Percentiles rank a stretch among this genome's conserved stretches.
These are phyloP conservation scores for Suillus brevipes DNA, from an alignment of 768 basidiomycete species.

Conservation along the genomic window DNA sequence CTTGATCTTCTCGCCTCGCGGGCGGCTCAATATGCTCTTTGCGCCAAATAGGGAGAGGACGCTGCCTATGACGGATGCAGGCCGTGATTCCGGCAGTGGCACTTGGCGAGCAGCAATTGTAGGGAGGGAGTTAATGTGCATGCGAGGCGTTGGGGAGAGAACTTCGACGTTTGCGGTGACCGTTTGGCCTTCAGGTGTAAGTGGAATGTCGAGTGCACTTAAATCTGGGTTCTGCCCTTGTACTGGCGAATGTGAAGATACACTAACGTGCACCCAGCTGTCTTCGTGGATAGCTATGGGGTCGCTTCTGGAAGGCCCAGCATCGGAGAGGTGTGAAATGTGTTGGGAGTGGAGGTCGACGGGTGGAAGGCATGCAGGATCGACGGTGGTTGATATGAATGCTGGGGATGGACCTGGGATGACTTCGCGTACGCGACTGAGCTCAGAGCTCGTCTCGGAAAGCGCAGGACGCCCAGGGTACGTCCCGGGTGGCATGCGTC, in stretches of 20 bases:
- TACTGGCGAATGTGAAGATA: constrained; percentile 8
- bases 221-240: constrained; percentile 8
- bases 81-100: constrained; percentile 31
- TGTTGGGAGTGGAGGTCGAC: constrained; percentile 7
- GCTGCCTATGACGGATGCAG: constrained; percentile 29
- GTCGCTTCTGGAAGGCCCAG: constrained; percentile 19
- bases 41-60: constrained; percentile 9
- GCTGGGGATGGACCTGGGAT: constrained; percentile 26
- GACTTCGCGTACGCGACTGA: constrained; percentile 25
- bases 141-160: constrained; percentile 11
- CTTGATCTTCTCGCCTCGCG: constrained; percentile 18
- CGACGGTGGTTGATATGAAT: constrained; percentile 27
- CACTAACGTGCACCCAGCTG: constrained; percentile 28
- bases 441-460: constrained; percentile 30
- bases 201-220: constrained; percentile 3
- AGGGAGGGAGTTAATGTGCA: constrained; percentile 12
- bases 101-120: constrained; percentile 25
- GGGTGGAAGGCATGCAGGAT: constrained; percentile 3
- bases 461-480: constrained; percentile 30
- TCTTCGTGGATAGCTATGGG: constrained; percentile 28
- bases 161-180: constrained; percentile 15
- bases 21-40: not conserved
- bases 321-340: constrained; percentile 5
- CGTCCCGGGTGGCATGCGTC: constrained; percentile 31
- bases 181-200: constrained; percentile 4